phyloP scores from a whole-genome alignment of 805 yeast species.

The Wickerhamomyces ciferrii region DNA sequence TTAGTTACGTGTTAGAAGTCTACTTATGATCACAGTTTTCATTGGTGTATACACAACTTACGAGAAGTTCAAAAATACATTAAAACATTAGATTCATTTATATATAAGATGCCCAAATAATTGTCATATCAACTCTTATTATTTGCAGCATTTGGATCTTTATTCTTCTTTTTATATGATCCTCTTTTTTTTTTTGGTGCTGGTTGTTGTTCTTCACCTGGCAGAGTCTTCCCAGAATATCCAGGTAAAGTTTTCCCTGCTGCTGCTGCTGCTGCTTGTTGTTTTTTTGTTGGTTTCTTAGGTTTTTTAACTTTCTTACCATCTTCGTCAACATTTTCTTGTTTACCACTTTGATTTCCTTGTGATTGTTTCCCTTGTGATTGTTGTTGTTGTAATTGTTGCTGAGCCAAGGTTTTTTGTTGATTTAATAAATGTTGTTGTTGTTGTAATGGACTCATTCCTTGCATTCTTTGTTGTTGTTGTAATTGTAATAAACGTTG shows the following conservation, averaged over 20 bases:
- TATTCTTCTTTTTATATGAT: slow-evolving; percentile 20
- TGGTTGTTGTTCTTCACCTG: slow-evolving; percentile 13
- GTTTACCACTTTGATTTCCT: slow-evolving; percentile 1
- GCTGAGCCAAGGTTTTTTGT: slow-evolving; percentile 21
- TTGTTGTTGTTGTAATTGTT: slow-evolving; percentile 20
- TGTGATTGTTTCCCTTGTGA: slow-evolving; percentile 3
- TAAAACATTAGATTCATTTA: neutral
- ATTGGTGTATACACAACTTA: too few species aligned
- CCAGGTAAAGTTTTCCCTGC: slow-evolving; percentile 22
- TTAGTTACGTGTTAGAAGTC: too few species aligned
- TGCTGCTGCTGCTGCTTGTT: slow-evolving; percentile 6
- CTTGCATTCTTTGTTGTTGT: slow-evolving; percentile 25
- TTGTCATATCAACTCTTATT: neutral
- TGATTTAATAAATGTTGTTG: slow-evolving; percentile 14
- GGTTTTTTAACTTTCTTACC: slow-evolving; percentile 14
- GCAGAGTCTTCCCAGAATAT: slow-evolving; percentile 18
- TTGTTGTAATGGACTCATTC: slow-evolving; percentile 9
- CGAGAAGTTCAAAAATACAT: too few species aligned
- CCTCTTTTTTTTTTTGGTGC: slow-evolving; percentile 23
- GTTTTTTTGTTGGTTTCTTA: slow-evolving; percentile 13
- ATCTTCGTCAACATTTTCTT: slow-evolving; percentile 12
- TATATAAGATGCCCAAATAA: neutral
- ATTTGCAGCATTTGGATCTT: slow-evolving; percentile 6
- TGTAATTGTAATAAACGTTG: slow-evolving; percentile 23
- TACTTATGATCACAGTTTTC: too few species aligned